Evolutionary conservation across 116 monocot genomes (phyloP).

Genomic region (Trichopus zeylanicus): DNA sequence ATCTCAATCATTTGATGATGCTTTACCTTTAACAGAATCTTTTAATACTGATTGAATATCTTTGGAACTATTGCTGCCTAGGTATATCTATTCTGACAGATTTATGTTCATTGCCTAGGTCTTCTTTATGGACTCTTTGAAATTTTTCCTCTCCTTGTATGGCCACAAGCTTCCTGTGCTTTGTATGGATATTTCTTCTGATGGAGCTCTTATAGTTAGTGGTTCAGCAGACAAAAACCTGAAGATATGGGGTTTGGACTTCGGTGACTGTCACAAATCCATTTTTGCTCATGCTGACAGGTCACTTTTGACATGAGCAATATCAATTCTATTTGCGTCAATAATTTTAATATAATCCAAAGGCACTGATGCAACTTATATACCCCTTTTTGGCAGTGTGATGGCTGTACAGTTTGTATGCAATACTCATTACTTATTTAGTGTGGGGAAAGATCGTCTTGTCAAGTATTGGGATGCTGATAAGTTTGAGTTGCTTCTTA

Average conservation of each 20-base stretch:
- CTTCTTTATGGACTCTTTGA: conserved; percentile 74
- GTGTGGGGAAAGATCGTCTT: conserved; percentile 87
- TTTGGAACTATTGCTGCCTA: not conserved
- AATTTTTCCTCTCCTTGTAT: conserved; percentile 68
- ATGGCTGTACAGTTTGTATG: conserved; percentile 85
- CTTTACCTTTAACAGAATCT: no score
- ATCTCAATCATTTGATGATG: no score
- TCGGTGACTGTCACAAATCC: conserved; percentile 89
- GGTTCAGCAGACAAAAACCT: conserved; percentile 96
- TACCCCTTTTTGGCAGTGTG: conserved; percentile 41
- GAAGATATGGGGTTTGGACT: conserved; percentile 98
- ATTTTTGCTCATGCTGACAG: conserved; percentile 94
- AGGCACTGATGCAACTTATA: not conserved
- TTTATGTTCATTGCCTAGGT: conserved; percentile 38
- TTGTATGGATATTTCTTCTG: conserved; percentile 98
- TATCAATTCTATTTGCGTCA: conserved; percentile 8
- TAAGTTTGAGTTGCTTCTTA: conserved; percentile 82
- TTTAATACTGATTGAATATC: no score
- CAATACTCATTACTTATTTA: conserved; percentile 91
- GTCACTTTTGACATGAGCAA: conserved; percentile 18
- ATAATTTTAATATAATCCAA: not conserved
- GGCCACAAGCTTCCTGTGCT: conserved; percentile 90
- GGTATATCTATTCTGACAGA: not conserved
- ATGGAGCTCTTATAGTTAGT: conserved; percentile 83
- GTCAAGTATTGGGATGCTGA: conserved; percentile 99